These are phyloP conservation scores for Citrus glauca DNA, from an alignment of 345 rosid genomes.

Conservation along the genomic window DNA sequence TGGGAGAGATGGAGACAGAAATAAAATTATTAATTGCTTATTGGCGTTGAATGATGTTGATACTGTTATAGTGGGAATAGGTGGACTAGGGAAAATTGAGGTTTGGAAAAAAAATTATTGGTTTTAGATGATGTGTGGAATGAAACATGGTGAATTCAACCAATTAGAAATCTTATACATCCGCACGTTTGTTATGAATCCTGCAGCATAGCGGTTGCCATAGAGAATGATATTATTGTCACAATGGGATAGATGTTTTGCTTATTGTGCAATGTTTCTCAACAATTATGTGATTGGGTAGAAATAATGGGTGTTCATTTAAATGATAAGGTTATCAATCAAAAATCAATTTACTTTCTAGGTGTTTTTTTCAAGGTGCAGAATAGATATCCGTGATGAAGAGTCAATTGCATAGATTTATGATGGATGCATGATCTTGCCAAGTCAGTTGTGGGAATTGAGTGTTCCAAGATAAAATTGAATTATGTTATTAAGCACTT, in stretches of 20 bases:
- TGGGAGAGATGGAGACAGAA: background rate
- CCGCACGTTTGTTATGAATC: too few relatives aligned
- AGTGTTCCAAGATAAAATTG: background rate
- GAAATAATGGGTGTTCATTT: background rate
- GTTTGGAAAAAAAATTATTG: background rate
- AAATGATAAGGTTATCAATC: background rate
- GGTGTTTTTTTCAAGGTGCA: background rate
- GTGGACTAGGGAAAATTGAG: background rate
- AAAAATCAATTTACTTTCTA: background rate
- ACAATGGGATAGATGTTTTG: background rate
- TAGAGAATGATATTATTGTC: background rate
- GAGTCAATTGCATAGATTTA: background rate
- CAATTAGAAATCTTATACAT: background rate
- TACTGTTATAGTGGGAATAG: background rate
- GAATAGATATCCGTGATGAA: background rate
- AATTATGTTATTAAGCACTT: background rate
- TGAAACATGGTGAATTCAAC: background rate
- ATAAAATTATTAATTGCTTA: background rate
- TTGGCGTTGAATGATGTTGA: background rate
- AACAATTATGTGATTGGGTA: background rate
- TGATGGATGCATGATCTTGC: background rate
- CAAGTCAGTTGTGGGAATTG: background rate
- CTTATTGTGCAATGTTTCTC: background rate
- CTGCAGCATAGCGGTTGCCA: rapidly evolving
- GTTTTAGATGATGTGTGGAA: constrained; percentile 7